These are phyloP conservation scores for Aspergillus alliaceus DNA, from an alignment of 2,329 filamentous ascomycete genomes.

Conservation along the genomic window DNA sequence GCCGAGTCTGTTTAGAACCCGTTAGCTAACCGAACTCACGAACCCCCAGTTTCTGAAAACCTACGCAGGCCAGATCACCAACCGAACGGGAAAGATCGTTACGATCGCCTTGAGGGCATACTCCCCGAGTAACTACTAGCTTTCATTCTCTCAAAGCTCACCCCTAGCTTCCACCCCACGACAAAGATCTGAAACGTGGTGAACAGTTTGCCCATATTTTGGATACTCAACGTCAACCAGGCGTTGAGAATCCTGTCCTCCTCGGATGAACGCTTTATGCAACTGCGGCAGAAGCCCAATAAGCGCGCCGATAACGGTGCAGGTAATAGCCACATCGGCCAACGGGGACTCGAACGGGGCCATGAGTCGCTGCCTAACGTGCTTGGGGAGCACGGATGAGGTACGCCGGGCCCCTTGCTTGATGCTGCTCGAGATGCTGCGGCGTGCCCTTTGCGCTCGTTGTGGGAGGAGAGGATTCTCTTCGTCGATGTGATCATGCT, in stretches of 20 bases:
- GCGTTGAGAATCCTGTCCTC: conserved; percentile 66
- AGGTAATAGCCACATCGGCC: conserved; percentile 62
- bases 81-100: conserved; percentile 55
- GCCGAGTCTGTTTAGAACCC: conserved; percentile 35
- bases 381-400: conserved; percentile 33
- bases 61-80: conserved; percentile 60
- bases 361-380: conserved; percentile 29
- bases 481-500: conserved; percentile 40
- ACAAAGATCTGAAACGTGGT: conserved; percentile 65
- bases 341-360: conserved; percentile 51
- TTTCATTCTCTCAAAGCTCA: conserved; percentile 51
- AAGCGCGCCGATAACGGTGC: conserved; percentile 58
- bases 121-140: conserved; percentile 32
- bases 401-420: background rate
- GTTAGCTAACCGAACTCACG: background rate
- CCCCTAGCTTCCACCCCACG: conserved; percentile 65
- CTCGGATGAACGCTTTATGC: conserved; percentile 58
- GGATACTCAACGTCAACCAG: conserved; percentile 63
- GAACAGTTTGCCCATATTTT: conserved; percentile 64
- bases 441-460: conserved; percentile 17
- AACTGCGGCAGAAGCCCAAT: conserved; percentile 61
- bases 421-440: conserved; percentile 2
- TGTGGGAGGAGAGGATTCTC: conserved; percentile 54
- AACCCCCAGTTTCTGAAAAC: conserved; percentile 8
- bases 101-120: conserved; percentile 45